A percentile compares a stretch with the other conserved stretches of the same genome.
Evolutionary conservation across 2,329 filamentous ascomycete species (phyloP).

Genomic region (Coniochaeta sp.): DNA sequence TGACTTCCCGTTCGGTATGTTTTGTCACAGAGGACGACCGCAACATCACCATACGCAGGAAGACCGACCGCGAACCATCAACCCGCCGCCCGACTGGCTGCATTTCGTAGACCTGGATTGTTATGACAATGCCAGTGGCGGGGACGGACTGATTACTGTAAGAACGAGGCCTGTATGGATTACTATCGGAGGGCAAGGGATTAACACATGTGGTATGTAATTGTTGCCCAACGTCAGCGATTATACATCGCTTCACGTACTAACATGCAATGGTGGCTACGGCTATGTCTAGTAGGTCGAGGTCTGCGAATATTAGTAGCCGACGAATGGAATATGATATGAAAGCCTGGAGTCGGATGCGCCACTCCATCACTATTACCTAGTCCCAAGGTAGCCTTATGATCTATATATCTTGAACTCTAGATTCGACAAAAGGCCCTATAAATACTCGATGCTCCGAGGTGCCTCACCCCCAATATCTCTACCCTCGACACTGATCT

Average conservation of each 20-base stretch:
- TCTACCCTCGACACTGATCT: background rate
- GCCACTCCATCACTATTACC: too few relatives aligned
- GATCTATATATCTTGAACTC: too few relatives aligned
- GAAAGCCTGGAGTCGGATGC: too few relatives aligned
- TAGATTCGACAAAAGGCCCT: too few relatives aligned
- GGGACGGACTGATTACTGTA: slow-evolving; percentile 11
- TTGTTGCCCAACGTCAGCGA: too few relatives aligned
- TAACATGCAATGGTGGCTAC: too few relatives aligned
- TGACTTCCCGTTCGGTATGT: slow-evolving; percentile 7
- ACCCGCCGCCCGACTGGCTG: slow-evolving; percentile 12
- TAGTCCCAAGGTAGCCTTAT: too few relatives aligned
- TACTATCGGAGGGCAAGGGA: slow-evolving; percentile 9
- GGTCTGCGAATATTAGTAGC: too few relatives aligned
- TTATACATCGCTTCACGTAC: too few relatives aligned
- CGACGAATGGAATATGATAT: too few relatives aligned
- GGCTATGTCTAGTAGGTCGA: too few relatives aligned
- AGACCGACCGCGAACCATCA: slow-evolving; percentile 7
- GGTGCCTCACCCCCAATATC: background rate
- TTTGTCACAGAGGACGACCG: slow-evolving; percentile 8
- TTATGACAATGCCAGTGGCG: background rate
- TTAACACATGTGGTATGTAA: too few relatives aligned
- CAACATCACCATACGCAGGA: slow-evolving; percentile 4
- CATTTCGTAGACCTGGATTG: slow-evolving; percentile 14
- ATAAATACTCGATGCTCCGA: background rate
- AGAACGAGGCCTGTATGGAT: slow-evolving; percentile 9